Evolutionary conservation across 2,329 filamentous ascomycete species (phyloP).

Genomic region (Canariomyces notabilis): DNA sequence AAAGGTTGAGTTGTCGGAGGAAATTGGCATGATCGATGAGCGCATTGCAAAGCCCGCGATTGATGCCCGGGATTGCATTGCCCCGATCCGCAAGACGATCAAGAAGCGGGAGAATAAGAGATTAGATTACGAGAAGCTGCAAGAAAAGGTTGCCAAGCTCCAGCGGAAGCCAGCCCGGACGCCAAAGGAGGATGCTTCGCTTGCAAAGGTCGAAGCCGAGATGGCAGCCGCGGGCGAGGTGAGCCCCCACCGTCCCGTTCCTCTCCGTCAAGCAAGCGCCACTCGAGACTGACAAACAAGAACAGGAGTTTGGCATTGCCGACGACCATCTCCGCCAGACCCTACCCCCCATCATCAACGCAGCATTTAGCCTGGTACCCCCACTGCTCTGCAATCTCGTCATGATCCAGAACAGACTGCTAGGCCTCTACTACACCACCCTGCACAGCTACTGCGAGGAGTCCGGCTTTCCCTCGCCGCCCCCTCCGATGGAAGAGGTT

Average conservation of each 20-base stretch:
- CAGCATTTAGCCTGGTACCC: slow-evolving; percentile 69
- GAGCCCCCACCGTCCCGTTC: slow-evolving; percentile 21
- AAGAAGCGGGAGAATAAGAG: slow-evolving; percentile 81
- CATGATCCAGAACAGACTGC: slow-evolving; percentile 69
- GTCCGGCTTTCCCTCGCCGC: slow-evolving; percentile 63
- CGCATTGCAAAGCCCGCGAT: slow-evolving; percentile 66
- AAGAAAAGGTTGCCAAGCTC: slow-evolving; percentile 64
- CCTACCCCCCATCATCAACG: slow-evolving; percentile 65
- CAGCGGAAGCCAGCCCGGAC: slow-evolving; percentile 65
- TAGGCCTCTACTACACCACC: slow-evolving; percentile 73
- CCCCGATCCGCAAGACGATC: slow-evolving; percentile 73
- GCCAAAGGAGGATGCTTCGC: slow-evolving; percentile 65
- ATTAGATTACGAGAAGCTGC: slow-evolving; percentile 73
- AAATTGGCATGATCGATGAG: slow-evolving; percentile 65
- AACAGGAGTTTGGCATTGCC: slow-evolving; percentile 65
- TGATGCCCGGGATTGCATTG: slow-evolving; percentile 62
- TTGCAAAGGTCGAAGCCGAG: slow-evolving; percentile 69
- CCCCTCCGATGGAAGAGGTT: slow-evolving; percentile 68
- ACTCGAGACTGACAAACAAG: slow-evolving; percentile 11
- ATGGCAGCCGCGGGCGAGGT: slow-evolving; percentile 61
- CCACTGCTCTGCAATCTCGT: slow-evolving; percentile 66
- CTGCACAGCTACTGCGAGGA: slow-evolving; percentile 69
- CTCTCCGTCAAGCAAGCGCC: background rate
- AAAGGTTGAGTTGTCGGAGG: slow-evolving; percentile 64
- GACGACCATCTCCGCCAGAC: slow-evolving; percentile 68